These are phyloP conservation scores for Bipolaris cookei DNA, from an alignment of 2,329 filamentous ascomycete species.

Conservation along the genomic window DNA sequence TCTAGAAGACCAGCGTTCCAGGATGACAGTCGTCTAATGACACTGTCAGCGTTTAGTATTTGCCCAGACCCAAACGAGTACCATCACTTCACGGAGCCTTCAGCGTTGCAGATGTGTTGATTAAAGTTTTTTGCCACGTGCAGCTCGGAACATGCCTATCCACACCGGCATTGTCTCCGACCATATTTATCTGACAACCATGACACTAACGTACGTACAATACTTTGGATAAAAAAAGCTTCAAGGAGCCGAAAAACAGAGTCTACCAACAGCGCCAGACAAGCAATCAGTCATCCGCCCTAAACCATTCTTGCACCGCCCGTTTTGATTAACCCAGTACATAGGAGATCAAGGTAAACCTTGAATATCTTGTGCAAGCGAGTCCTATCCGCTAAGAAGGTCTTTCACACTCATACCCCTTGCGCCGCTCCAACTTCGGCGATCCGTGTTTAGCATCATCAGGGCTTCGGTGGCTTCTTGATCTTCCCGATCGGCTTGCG, in stretches of 20 bases:
- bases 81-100: not conserved
- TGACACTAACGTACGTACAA: not conserved
- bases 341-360: slow-evolving; percentile 2
- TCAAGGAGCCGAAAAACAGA: not conserved
- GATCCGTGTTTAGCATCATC: slow-evolving; percentile 84
- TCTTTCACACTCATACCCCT: slow-evolving; percentile 57
- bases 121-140: not conserved
- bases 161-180: not conserved
- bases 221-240: not conserved
- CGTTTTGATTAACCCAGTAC: slow-evolving; percentile 7
- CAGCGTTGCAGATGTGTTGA: not conserved
- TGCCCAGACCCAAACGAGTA: not conserved
- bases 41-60: not conserved
- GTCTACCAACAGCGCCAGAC: slow-evolving; percentile 10
- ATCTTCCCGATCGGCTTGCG: slow-evolving; percentile 51
- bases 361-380: not conserved
- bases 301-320: not conserved
- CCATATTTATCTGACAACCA: not conserved
- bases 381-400: slow-evolving; percentile 48
- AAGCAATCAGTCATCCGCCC: slow-evolving; percentile 12
- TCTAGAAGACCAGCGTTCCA: not conserved
- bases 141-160: not conserved
- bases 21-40: not conserved
- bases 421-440: slow-evolving; percentile 58
- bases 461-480: slow-evolving; percentile 85